Conservation (phyloP, 495 filamentous ascomycete genomes). For the Tuber umbilicatum region DNA sequence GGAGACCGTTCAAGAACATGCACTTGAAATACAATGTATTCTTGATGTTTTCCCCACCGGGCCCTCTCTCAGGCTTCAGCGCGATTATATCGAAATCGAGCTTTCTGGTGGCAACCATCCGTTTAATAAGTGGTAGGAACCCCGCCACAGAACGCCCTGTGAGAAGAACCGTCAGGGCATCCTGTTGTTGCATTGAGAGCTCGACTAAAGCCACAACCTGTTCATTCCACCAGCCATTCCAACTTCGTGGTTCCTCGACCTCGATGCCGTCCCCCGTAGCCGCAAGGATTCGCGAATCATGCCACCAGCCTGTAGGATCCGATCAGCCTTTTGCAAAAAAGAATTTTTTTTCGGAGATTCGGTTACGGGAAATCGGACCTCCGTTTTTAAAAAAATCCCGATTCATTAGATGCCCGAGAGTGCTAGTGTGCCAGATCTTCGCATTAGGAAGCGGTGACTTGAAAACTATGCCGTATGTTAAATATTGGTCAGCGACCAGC, state of each 20-base stretch:
- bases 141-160: constrained; percentile 76
- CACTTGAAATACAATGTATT: constrained; percentile 88
- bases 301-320: constrained; percentile 68
- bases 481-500: constrained; percentile 14
- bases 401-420: constrained; percentile 66
- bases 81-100: constrained; percentile 84
- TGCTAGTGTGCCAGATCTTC: constrained; percentile 73
- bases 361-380: constrained; percentile 39
- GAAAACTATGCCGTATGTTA: constrained; percentile 58
- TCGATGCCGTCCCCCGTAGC: constrained; percentile 80
- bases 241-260: constrained; percentile 72
- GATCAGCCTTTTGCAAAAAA: background rate
- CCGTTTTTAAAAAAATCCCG: constrained; percentile 73
- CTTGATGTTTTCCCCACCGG: constrained; percentile 63
- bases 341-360: background rate
- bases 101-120: constrained; percentile 69
- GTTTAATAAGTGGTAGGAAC: constrained; percentile 73
- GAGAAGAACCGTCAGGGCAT: constrained; percentile 77
- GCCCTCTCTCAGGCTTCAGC: constrained; percentile 78
- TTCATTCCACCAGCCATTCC: constrained; percentile 98
- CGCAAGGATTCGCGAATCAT: constrained; percentile 76
- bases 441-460: constrained; percentile 80
- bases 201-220: constrained; percentile 74
- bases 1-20: constrained; percentile 64
- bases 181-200: constrained; percentile 78